These are phyloP conservation scores for Pestalotiopsis sp. DNA, from an alignment of 2,329 filamentous ascomycete species.

Conservation along the genomic window DNA sequence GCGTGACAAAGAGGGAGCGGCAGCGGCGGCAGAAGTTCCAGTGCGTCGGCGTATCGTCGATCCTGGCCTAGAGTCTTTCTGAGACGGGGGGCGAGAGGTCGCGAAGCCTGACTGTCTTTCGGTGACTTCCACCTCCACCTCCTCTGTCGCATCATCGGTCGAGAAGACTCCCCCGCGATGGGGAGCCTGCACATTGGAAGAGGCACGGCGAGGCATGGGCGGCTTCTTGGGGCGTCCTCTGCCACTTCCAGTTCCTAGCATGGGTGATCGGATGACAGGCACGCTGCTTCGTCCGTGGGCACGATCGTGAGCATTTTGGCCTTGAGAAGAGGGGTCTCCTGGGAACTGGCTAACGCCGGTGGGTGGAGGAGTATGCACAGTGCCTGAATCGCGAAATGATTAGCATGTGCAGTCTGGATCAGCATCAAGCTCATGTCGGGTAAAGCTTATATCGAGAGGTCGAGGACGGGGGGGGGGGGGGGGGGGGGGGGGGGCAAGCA, in stretches of 20 bases:
- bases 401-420: conserved; percentile 3
- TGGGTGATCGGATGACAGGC: conserved; percentile 46
- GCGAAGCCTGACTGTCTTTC: conserved; percentile 46
- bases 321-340: conserved; percentile 35
- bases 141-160: conserved; percentile 82
- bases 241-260: conserved; percentile 50
- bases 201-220: conserved; percentile 71
- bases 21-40: conserved; percentile 22
- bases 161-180: conserved; percentile 87
- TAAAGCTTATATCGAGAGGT: not conserved
- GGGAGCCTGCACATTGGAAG: conserved; percentile 71
- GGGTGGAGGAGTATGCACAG: conserved; percentile 36
- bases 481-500: conserved; percentile 8
- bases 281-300: conserved; percentile 37
- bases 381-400: conserved; percentile 1
- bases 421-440: not conserved
- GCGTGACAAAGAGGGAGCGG: conserved; percentile 41
- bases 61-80: conserved; percentile 30
- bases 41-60: conserved; percentile 43
- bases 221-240: conserved; percentile 70
- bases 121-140: conserved; percentile 66
- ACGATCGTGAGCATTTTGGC: conserved; percentile 37
- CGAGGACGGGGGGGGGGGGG: conserved; percentile 7
- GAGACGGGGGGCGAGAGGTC: conserved; percentile 34
- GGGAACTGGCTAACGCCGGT: conserved; percentile 29